Conservation (phyloP, 495 filamentous ascomycete species). For the Hypomontagnella monticulosa region DNA sequence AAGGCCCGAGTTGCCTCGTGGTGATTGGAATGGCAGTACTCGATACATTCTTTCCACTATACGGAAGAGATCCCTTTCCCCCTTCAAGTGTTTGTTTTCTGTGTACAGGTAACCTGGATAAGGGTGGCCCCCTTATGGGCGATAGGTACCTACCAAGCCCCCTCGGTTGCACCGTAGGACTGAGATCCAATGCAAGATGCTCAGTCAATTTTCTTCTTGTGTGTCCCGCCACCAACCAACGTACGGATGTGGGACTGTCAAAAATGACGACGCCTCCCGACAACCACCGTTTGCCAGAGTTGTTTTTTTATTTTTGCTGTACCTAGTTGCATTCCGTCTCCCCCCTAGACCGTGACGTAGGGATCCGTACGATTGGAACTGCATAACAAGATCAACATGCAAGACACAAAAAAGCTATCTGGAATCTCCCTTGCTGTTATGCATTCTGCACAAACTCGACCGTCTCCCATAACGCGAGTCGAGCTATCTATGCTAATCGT, state of each 20-base stretch:
- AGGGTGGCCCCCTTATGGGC: constrained; percentile 4
- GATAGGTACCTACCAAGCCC: constrained; percentile 22
- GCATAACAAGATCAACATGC: constrained; percentile 35
- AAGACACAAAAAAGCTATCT: constrained; percentile 42
- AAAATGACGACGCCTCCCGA: constrained; percentile 27
- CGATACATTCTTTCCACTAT: constrained; percentile 43
- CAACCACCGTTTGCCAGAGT: constrained; percentile 29
- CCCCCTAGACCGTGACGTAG: constrained; percentile 36
- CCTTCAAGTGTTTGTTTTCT: constrained; percentile 22
- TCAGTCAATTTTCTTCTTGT: constrained; percentile 27
- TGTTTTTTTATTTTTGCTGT: constrained; percentile 25
- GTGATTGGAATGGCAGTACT: constrained; percentile 46
- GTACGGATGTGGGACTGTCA: constrained; percentile 35
- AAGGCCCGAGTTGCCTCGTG: constrained; percentile 43
- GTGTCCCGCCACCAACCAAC: constrained; percentile 40
- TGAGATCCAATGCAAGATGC: constrained; percentile 7
- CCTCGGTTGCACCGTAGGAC: constrained; percentile 6
- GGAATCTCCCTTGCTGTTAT: constrained; percentile 46
- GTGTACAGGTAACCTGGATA: constrained; percentile 11
- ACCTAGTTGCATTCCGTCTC: constrained; percentile 38
- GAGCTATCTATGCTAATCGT: constrained; percentile 27
- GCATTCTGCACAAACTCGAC: constrained; percentile 42
- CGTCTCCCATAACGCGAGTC: constrained; percentile 28
- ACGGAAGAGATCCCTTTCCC: constrained; percentile 30
- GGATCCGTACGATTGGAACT: constrained; percentile 33